Evolutionary conservation across 805 yeast species (phyloP), one percentile per base, ranked within the genome.

Genomic region (Kregervanrija fluxuum): DNA sequence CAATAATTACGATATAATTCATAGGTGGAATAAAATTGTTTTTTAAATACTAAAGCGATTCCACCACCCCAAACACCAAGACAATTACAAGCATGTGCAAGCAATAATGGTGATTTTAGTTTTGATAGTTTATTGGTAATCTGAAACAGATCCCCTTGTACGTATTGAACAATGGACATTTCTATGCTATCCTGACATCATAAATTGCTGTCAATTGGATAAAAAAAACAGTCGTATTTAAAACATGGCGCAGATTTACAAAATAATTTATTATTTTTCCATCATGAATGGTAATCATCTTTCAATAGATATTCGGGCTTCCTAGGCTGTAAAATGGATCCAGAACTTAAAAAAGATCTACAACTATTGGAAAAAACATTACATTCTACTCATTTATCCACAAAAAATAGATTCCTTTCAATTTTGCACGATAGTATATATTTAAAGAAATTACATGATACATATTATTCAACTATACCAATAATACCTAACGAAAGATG

Each of bases 41-140:
- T 43, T 17, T 70, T 74, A 54, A 87, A 77, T 22, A 64, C 74
- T 3, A 68, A 68, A 0, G 95, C 95, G 2, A 87, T 75, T 0
- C 95, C 96, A 3, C 86, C 91, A 4, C 93, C 93, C 95, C 95
- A 87, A 1, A 69, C 55, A 0, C 95, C 95, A 22, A 70, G 67
- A 34, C 88, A 79, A 57, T 87, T 87, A 56, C 95, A 87, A 0
- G 95, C 79, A 58, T 87, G 95, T 1, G 84, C 84, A 4, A 86
- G 59, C 2, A 84, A 66, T 0, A 79, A 57, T 1, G 73, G 69
- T 0, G 60, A 51, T 0, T 64, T 39, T 9, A 34, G 11, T 12
- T 40, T 40, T 1, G 28, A 28, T 2, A 30, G n/a, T 1, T 15
- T 33, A 15, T 50, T 60, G 12, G 42, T 43, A 59, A 61, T 38